Conservation (phyloP, 768 basidiomycete species). For the Podaxis carcinomalis region DNA sequence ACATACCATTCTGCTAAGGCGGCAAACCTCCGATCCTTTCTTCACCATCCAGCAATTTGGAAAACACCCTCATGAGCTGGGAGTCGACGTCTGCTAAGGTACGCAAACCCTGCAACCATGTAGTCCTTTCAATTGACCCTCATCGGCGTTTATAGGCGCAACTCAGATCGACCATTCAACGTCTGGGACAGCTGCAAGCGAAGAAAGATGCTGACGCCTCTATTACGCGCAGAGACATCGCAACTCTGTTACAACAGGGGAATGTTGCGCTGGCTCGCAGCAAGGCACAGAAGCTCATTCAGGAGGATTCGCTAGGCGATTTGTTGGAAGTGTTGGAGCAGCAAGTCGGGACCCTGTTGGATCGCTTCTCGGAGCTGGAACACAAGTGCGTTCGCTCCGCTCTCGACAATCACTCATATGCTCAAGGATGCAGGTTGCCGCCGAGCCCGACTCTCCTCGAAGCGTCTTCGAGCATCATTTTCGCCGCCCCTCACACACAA, state of each 20-base stretch:
- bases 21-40: neutral
- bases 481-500: slow-evolving; percentile 50
- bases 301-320: slow-evolving; percentile 58
- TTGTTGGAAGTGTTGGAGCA: slow-evolving; percentile 64
- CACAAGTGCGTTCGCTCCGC: slow-evolving; percentile 30
- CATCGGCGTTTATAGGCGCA: slow-evolving; percentile 40
- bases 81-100: slow-evolving; percentile 35
- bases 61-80: slow-evolving; percentile 22
- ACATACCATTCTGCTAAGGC: neutral
- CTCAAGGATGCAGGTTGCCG: slow-evolving; percentile 24
- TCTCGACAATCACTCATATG: neutral
- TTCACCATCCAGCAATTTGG: neutral
- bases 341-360: slow-evolving; percentile 58
- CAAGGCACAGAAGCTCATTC: slow-evolving; percentile 66
- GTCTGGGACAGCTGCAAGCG: slow-evolving; percentile 66
- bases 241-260: slow-evolving; percentile 57
- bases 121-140: neutral
- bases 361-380: slow-evolving; percentile 56
- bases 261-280: slow-evolving; percentile 61
- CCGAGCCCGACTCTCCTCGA: slow-evolving; percentile 55
- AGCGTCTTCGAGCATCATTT: slow-evolving; percentile 66
- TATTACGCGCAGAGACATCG: slow-evolving; percentile 64
- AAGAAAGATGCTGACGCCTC: slow-evolving; percentile 61
- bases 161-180: slow-evolving; percentile 58
- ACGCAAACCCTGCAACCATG: slow-evolving; percentile 4